These are phyloP conservation scores for Sisymbrium altissimum DNA, from an alignment of 345 rosid genomes.

Conservation along the genomic window DNA sequence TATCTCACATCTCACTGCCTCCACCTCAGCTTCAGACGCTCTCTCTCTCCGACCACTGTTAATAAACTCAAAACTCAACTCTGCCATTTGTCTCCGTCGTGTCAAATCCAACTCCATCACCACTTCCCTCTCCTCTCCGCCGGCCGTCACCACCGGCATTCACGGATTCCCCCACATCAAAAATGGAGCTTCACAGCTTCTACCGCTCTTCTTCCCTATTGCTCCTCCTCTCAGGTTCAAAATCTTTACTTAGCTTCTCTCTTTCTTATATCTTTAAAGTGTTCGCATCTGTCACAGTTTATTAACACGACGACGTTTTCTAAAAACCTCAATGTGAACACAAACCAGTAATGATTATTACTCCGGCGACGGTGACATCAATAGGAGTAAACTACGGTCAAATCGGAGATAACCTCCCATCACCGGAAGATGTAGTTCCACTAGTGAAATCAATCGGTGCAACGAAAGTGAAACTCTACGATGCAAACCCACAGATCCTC, in stretches of 20 bases:
- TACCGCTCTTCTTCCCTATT: conserved; percentile 7
- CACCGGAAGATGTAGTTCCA: conserved; percentile 69
- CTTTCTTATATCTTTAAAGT: not conserved
- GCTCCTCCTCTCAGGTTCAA: conserved; percentile 28
- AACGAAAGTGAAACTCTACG: conserved; percentile 79
- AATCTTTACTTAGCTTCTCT: not conserved
- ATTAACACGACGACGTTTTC: not conserved
- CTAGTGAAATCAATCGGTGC: conserved; percentile 86
- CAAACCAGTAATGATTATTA: conserved; percentile 4
- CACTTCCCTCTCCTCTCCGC: conserved; percentile 17
- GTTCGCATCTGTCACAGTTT: not conserved
- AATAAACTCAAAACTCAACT: conserved; percentile 6
- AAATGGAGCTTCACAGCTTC: conserved; percentile 24
- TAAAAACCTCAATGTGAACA: not conserved
- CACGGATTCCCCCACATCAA: not conserved
- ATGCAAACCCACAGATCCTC: conserved; percentile 73
- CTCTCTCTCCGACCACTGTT: not conserved
- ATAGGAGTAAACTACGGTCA: conserved; percentile 93
- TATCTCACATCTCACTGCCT: conserved; percentile 8
- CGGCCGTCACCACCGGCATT: conserved; percentile 18
- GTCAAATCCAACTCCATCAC: not conserved
- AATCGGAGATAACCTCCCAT: conserved; percentile 75
- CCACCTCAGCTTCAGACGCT: conserved; percentile 2
- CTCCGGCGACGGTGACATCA: conserved; percentile 44
- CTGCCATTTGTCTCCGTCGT: not conserved